Percentiles rank a stretch among this genome's conserved stretches.
Conservation (phyloP, 2,329 filamentous ascomycete genomes). For the Helotiales sp. region DNA sequence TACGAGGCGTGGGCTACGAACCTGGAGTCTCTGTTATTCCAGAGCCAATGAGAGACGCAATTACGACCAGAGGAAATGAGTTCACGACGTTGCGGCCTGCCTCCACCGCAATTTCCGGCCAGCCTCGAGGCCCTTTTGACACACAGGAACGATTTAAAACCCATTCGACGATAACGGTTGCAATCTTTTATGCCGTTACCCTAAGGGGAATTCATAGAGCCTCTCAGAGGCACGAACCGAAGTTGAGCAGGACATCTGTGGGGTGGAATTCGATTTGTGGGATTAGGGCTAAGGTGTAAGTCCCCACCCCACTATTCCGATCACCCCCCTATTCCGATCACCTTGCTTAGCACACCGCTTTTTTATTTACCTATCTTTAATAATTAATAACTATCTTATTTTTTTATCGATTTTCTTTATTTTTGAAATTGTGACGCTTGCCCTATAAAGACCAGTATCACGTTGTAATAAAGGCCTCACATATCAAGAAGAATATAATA, state of each 20-base stretch:
- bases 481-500: too few relatives aligned
- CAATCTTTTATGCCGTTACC: background rate
- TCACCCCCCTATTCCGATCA: too few relatives aligned
- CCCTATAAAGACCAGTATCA: too few relatives aligned
- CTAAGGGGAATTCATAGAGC: background rate
- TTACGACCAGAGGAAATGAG: slow-evolving; percentile 1
- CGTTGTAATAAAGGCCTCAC: too few relatives aligned
- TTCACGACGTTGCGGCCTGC: background rate
- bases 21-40: slow-evolving; percentile 1
- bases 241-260: background rate
- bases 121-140: background rate
- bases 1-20: slow-evolving; percentile 2
- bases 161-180: background rate
- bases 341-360: too few relatives aligned
- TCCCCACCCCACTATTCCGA: too few relatives aligned
- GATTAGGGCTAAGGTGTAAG: background rate
- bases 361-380: too few relatives aligned
- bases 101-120: background rate
- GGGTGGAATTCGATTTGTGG: background rate
- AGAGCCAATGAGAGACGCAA: slow-evolving; percentile 3
- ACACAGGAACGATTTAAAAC: background rate
- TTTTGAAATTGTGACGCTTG: too few relatives aligned
- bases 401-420: too few relatives aligned
- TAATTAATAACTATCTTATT: too few relatives aligned
- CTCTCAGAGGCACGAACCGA: background rate